Base-by-base conservation (phyloP, 1,284 basidiomycete genomes). In the Ustilago lituana region DNA sequence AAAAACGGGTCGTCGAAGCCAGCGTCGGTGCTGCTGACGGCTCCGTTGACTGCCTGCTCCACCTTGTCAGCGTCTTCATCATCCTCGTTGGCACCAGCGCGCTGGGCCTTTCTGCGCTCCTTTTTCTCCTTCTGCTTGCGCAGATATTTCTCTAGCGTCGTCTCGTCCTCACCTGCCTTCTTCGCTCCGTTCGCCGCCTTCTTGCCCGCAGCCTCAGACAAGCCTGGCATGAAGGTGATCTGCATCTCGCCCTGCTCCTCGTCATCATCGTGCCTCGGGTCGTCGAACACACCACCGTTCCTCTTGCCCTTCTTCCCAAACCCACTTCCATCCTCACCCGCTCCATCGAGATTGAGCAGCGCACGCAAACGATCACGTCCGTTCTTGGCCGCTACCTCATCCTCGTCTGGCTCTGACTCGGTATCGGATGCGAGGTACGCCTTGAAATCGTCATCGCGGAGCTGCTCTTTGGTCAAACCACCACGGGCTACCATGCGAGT, bases 1-100 rank as follows among this genome's bases (percentile, higher is more conserved):
- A 48, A 96, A 85, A 12, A 86, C 84, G 37, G 92, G 88, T 47
- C 94, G 88, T 10, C 73, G 32, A 77, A 80, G 19, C 62, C 66
- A 5, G 62, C 44, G 15, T 58, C 61, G 5, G 33, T 57, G 53
- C 33, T 55, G 20, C 23, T 40, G 29, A 59, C 54, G 2, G 49
- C 62, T 2, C 46, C 60, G 37, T 57, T 48, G 12, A 46, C 62
- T 5, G 44, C 15, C 6, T 38, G 44, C 39, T 32, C 45, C 2
- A 22, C 60, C 5, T 54, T 14, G 14, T 44, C 32, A 9, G 20
- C 61, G 5, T 49, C 59, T 12, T 41, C 61, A 8, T 71, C 51
- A 15, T 55, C 53, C 11, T 26, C 62, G n/a, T n/a, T n/a, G 8
- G 40, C 45, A 32, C 39, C 59, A 4, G 32, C 38, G 1, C 47